Evolutionary conservation across 352 stramenopile species (phyloP).

Genomic region (Phytophthora pluvialis): DNA sequence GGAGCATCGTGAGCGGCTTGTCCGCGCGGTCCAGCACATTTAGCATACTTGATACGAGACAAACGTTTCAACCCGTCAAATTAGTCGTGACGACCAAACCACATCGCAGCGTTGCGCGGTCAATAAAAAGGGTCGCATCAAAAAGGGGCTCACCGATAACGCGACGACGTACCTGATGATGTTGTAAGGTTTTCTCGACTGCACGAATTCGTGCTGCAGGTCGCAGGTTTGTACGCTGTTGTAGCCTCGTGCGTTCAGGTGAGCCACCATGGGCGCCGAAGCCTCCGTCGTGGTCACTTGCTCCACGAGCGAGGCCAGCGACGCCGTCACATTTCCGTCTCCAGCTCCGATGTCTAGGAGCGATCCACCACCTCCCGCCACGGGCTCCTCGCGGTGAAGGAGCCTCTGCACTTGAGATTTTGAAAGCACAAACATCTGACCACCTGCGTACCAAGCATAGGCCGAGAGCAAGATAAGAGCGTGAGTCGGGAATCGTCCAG

Average conservation of each 20-base stretch:
- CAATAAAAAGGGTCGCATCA: conserved; percentile 31
- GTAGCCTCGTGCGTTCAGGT: conserved; percentile 77
- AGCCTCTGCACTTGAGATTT: conserved; percentile 72
- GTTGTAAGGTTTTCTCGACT: conserved; percentile 71
- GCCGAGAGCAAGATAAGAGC: conserved; percentile 7
- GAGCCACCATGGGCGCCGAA: conserved; percentile 80
- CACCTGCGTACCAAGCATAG: conserved; percentile 46
- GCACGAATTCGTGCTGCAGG: conserved; percentile 70
- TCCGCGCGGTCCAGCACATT: conserved; percentile 86
- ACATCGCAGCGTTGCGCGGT: conserved; percentile 31
- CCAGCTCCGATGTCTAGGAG: conserved; percentile 85
- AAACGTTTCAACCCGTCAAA: conserved; percentile 19
- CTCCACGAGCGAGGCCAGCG: conserved; percentile 78
- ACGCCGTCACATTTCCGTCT: conserved; percentile 84
- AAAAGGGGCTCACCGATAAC: conserved; percentile 4
- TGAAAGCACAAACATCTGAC: conserved; percentile 90
- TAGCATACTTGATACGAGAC: conserved; percentile 53
- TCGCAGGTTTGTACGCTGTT: conserved; percentile 80
- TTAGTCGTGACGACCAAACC: conserved; percentile 33
- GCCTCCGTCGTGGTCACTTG: conserved; percentile 77
- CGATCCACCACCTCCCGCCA: conserved; percentile 39
- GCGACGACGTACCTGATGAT: conserved; percentile 73
- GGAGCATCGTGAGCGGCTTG: conserved; percentile 81
- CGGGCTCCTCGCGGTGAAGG: conserved; percentile 50
- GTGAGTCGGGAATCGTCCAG: conserved; percentile 20